Evolutionary conservation across 2,329 filamentous ascomycete genomes (phyloP).

Genomic region (Alternaria brassicicola): DNA sequence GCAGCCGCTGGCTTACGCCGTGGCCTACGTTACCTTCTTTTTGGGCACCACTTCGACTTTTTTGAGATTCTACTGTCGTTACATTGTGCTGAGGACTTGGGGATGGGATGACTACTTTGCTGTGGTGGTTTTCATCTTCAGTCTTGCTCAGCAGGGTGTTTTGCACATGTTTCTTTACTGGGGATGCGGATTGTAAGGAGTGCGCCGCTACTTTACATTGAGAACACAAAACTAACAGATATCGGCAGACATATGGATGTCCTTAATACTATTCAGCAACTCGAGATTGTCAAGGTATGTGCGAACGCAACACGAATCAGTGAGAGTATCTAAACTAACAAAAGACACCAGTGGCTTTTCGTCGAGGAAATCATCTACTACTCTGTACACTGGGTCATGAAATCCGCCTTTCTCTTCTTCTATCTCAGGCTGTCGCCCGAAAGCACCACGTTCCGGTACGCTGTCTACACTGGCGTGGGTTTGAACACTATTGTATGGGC

Average conservation of each 20-base stretch:
- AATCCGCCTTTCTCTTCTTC: conserved; percentile 45
- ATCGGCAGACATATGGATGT: background rate
- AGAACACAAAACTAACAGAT: background rate
- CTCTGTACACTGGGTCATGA: conserved; percentile 41
- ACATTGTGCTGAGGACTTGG: conserved; percentile 21
- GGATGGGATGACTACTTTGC: conserved; percentile 28
- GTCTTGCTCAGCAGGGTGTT: conserved; percentile 23
- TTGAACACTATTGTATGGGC: conserved; percentile 35
- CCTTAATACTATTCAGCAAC: conserved; percentile 3
- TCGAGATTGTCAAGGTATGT: conserved; percentile 4
- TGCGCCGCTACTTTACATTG: background rate
- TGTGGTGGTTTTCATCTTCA: conserved; percentile 19
- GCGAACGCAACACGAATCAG: background rate
- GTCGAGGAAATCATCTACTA: conserved; percentile 43
- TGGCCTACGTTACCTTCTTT: conserved; percentile 23
- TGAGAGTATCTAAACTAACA: background rate
- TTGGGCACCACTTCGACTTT: conserved; percentile 22
- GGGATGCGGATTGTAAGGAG: conserved; percentile 29
- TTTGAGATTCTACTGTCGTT: conserved; percentile 25
- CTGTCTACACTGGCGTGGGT: conserved; percentile 33
- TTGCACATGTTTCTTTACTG: conserved; percentile 31
- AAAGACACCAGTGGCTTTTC: conserved; percentile 27
- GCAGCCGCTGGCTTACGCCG: conserved; percentile 27
- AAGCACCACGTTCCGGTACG: conserved; percentile 23
- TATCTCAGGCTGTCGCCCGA: conserved; percentile 40